Evolutionary conservation across 345 rosid genomes (phyloP).

Genomic region (Acer negundo): DNA sequence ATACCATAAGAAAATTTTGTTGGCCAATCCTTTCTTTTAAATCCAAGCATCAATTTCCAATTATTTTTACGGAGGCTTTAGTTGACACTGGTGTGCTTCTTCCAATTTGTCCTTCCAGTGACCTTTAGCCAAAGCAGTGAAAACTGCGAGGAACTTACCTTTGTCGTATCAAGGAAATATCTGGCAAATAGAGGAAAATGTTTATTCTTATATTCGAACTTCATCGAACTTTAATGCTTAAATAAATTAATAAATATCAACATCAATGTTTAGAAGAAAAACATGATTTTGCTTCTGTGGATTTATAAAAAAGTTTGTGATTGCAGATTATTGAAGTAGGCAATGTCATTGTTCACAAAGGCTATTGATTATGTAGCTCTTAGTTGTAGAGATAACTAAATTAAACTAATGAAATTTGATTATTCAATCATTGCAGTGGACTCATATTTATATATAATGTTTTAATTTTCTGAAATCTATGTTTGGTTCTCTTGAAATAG

Average conservation of each 20-base stretch:
- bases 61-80: neutral
- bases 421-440: neutral
- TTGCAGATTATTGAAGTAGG: neutral
- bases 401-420: neutral
- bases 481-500: constrained; percentile 1
- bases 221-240: no score
- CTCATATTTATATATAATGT: neutral
- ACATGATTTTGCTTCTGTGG: neutral
- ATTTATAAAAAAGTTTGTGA: neutral
- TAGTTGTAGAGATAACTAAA: neutral
- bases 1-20: neutral
- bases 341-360: neutral
- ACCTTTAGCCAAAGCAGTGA: neutral
- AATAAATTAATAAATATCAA: neutral
- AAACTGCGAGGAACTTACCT: neutral
- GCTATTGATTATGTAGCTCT: neutral
- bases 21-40: neutral
- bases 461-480: neutral
- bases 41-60: neutral
- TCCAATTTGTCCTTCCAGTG: neutral
- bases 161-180: neutral
- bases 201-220: neutral
- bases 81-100: neutral
- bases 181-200: neutral
- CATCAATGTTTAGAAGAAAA: neutral